Evolutionary conservation across 176 grass and related monocot genomes (phyloP).

Genomic region (Luzula sylvatica): DNA sequence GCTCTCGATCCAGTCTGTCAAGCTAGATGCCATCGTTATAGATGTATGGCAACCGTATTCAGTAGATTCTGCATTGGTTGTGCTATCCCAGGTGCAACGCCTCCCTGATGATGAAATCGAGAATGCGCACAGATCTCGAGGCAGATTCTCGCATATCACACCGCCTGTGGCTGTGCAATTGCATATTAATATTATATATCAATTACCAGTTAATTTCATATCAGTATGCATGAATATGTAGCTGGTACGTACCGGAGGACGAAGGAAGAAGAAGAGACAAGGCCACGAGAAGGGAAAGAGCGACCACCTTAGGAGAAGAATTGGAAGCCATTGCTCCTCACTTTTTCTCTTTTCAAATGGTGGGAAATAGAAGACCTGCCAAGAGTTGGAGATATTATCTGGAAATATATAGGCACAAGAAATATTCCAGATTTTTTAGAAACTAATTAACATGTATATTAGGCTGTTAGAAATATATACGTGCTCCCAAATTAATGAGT

Average conservation of each 20-base stretch:
- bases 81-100: slow-evolving; percentile 50
- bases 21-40: slow-evolving; percentile 5
- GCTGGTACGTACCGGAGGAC: slow-evolving; percentile 11
- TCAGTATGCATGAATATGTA: neutral
- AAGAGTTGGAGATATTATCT: neutral
- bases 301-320: neutral
- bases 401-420: no score
- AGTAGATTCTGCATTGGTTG: neutral
- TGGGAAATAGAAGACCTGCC: neutral
- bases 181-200: neutral
- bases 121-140: slow-evolving; percentile 52
- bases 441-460: no score
- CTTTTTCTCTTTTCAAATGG: neutral
- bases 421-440: no score
- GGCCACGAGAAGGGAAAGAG: slow-evolving; percentile 10
- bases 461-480: no score
- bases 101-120: slow-evolving; percentile 37
- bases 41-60: slow-evolving; percentile 33
- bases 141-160: slow-evolving; percentile 59
- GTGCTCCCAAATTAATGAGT: no score
- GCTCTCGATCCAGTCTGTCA: slow-evolving; percentile 40
- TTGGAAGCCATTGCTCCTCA: neutral
- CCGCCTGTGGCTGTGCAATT: neutral
- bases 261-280: neutral
- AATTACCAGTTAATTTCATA: neutral